These are phyloP conservation scores for Penicillium sp. DNA, from an alignment of 2,329 filamentous ascomycete species.

Conservation along the genomic window DNA sequence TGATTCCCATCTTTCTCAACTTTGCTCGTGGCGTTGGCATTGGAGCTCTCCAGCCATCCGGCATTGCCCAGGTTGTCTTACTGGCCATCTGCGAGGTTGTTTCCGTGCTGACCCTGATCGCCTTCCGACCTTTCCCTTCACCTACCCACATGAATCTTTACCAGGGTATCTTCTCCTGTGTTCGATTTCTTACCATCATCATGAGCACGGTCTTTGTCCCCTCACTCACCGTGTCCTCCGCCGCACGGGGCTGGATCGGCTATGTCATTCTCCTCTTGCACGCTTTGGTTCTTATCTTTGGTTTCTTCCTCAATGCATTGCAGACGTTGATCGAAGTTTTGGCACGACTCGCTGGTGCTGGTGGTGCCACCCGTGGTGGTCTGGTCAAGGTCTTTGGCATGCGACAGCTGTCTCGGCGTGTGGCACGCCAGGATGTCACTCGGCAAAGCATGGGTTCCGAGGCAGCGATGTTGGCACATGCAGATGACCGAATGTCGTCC, in stretches of 20 bases:
- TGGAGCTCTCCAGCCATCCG: slow-evolving; percentile 89
- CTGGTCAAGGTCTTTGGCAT: slow-evolving; percentile 88
- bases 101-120: slow-evolving; percentile 82
- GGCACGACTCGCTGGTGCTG: slow-evolving; percentile 81
- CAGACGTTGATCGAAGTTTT: slow-evolving; percentile 90
- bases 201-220: slow-evolving; percentile 85
- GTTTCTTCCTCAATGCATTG: slow-evolving; percentile 89
- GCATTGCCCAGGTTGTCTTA: slow-evolving; percentile 89
- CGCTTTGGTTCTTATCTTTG: slow-evolving; percentile 81
- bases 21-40: slow-evolving; percentile 88
- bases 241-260: slow-evolving; percentile 90
- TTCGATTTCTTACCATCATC: slow-evolving; percentile 77
- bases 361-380: slow-evolving; percentile 76
- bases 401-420: slow-evolving; percentile 80
- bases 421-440: slow-evolving; percentile 68
- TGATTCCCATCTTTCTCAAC: slow-evolving; percentile 83
- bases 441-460: slow-evolving; percentile 84
- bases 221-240: slow-evolving; percentile 76
- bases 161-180: slow-evolving; percentile 79
- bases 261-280: slow-evolving; percentile 90
- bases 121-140: slow-evolving; percentile 86
- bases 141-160: slow-evolving; percentile 98
- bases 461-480: slow-evolving; percentile 76
- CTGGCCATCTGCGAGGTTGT: slow-evolving; percentile 95
- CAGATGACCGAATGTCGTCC: slow-evolving; percentile 68